A percentile compares a stretch with the other conserved stretches of the same genome.
These are phyloP conservation scores for Heteromeles arbutifolia DNA, from an alignment of 306 rosid genomes.

Conservation along the genomic window DNA sequence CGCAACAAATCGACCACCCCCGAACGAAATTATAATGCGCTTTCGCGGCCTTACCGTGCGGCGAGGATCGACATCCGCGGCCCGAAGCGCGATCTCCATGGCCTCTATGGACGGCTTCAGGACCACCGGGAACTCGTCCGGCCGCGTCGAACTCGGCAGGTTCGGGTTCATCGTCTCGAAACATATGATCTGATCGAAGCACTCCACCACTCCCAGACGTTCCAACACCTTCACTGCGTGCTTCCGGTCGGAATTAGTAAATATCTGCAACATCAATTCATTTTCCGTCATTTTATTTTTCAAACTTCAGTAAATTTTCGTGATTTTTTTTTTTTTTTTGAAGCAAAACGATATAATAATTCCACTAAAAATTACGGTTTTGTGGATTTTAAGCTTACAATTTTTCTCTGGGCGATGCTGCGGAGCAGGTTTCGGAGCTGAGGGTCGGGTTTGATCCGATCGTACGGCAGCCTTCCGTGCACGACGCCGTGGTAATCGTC, in stretches of 20 bases:
- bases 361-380: too few relatives aligned
- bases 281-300: background rate
- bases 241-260: conserved; percentile 70
- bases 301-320: background rate
- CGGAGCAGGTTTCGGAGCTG: conserved; percentile 55
- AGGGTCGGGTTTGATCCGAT: conserved; percentile 51
- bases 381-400: conserved; percentile 29
- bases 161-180: conserved; percentile 89
- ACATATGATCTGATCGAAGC: conserved; percentile 71
- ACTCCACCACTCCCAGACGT: conserved; percentile 50
- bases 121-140: conserved; percentile 64
- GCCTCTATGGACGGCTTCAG: conserved; percentile 78
- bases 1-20: background rate
- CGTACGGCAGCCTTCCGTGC: conserved; percentile 88
- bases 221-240: conserved; percentile 61
- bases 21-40: background rate
- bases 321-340: too few relatives aligned
- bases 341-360: too few relatives aligned
- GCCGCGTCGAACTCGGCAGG: conserved; percentile 42
- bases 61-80: conserved; percentile 55
- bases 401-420: conserved; percentile 57
- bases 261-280: conserved; percentile 34
- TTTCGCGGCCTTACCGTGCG: conserved; percentile 40
- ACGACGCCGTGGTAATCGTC: conserved; percentile 88
- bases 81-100: conserved; percentile 43